Evolutionary conservation across 2,329 filamentous ascomycete species (phyloP).

Genomic region (Amylocarpus encephaloides): DNA sequence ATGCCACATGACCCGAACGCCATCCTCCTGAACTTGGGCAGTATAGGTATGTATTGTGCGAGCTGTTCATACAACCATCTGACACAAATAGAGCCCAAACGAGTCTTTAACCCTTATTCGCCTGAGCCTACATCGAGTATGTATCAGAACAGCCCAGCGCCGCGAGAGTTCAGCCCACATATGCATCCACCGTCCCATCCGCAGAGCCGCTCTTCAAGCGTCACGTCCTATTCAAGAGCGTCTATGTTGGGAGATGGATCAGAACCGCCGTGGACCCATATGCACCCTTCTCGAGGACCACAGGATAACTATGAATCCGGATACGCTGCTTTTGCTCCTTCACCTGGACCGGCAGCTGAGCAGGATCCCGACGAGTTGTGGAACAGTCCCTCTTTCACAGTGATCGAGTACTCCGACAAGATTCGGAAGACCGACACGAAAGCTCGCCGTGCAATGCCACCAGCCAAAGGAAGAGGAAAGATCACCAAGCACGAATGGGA

Average conservation of each 20-base stretch:
- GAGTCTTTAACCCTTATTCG: slow-evolving; percentile 4
- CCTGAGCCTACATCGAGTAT: slow-evolving; percentile 3
- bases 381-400: not conserved
- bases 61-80: not conserved
- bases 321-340: slow-evolving; percentile 12
- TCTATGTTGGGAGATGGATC: slow-evolving; percentile 5
- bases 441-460: not conserved
- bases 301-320: slow-evolving; percentile 7
- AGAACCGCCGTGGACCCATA: slow-evolving; percentile 16
- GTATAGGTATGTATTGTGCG: slow-evolving; percentile 3
- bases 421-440: not conserved
- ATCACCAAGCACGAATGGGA: slow-evolving; percentile 8
- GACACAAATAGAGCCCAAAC: slow-evolving; percentile 3
- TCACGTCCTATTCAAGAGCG: not conserved
- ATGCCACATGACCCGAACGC: slow-evolving; percentile 10
- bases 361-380: slow-evolving; percentile 6
- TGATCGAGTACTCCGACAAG: slow-evolving; percentile 2
- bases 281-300: slow-evolving; percentile 9
- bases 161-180: slow-evolving; percentile 8
- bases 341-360: slow-evolving; percentile 13
- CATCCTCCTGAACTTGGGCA: slow-evolving; percentile 8
- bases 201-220: not conserved
- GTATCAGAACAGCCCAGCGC: not conserved
- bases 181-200: not conserved
- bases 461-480: slow-evolving; percentile 11